Conservation (phyloP, 129 eudicot species). For the Chrysanthemum lavandulifolium region DNA sequence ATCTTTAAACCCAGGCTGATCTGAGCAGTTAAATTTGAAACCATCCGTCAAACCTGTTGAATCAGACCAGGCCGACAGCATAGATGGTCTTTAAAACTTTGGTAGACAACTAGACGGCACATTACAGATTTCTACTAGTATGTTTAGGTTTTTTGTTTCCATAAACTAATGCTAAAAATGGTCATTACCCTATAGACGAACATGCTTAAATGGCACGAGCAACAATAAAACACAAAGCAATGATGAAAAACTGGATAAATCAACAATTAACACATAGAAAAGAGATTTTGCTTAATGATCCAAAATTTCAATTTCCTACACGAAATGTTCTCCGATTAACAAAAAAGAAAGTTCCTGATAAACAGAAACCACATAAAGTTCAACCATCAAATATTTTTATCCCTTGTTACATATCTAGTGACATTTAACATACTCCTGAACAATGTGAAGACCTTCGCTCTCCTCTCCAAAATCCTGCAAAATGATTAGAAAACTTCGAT, state of each 20-base stretch:
- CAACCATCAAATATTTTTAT: background rate
- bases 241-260: background rate
- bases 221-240: background rate
- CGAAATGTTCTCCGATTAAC: constrained; percentile 6
- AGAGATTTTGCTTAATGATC: constrained; percentile 15
- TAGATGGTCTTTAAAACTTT: too few relatives aligned
- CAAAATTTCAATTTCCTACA: constrained; percentile 31
- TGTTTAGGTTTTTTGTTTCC: too few relatives aligned
- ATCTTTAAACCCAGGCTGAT: too few relatives aligned
- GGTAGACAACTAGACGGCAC: too few relatives aligned
- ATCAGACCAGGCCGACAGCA: too few relatives aligned
- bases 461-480: constrained; percentile 63
- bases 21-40: too few relatives aligned
- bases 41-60: too few relatives aligned
- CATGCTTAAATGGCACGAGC: too few relatives aligned
- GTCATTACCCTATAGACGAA: too few relatives aligned
- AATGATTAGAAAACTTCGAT: background rate
- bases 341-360: background rate
- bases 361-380: constrained; percentile 10
- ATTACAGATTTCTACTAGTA: too few relatives aligned
- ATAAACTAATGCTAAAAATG: too few relatives aligned
- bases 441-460: constrained; percentile 69
- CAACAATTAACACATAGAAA: background rate
- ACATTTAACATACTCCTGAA: constrained; percentile 68
- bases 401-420: constrained; percentile 39